Evolutionary conservation across 2,329 filamentous ascomycete species (phyloP).

Genomic region (Aspergillaceae sp.): DNA sequence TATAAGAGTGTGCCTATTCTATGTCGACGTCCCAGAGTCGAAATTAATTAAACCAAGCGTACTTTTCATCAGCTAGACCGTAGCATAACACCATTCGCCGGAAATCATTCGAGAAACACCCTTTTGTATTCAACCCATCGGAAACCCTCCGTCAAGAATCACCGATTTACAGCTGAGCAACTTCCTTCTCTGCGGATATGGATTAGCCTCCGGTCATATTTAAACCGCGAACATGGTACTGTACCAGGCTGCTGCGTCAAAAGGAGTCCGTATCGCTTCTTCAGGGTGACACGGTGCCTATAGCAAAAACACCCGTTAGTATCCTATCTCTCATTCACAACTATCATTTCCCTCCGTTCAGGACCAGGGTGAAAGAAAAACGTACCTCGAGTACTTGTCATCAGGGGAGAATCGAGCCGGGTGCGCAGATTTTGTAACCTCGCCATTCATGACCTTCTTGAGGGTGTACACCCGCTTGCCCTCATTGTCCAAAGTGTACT

Average conservation of each 20-base stretch:
- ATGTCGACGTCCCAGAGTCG: slow-evolving; percentile 1
- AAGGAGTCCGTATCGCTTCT: slow-evolving; percentile 84
- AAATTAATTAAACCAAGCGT: slow-evolving; percentile 13
- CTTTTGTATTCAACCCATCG: slow-evolving; percentile 16
- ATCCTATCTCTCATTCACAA: neutral
- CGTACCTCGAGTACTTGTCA: slow-evolving; percentile 84
- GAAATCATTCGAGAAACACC: slow-evolving; percentile 19
- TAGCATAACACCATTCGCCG: slow-evolving; percentile 34
- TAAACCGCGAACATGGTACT: slow-evolving; percentile 8
- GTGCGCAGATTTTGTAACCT: slow-evolving; percentile 92
- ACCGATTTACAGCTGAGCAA: slow-evolving; percentile 23
- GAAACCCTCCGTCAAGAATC: slow-evolving; percentile 6
- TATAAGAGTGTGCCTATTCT: neutral
- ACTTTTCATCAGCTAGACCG: slow-evolving; percentile 19
- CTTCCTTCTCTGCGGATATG: slow-evolving; percentile 18
- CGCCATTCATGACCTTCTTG: slow-evolving; percentile 66
- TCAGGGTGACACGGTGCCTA: slow-evolving; percentile 86
- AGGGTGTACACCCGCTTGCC: slow-evolving; percentile 93
- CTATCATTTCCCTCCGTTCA: neutral
- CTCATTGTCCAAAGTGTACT: slow-evolving; percentile 72
- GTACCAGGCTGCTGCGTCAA: slow-evolving; percentile 64
- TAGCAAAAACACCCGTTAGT: slow-evolving; percentile 3
- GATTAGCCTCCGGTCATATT: slow-evolving; percentile 3
- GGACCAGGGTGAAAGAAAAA: slow-evolving; percentile 1
- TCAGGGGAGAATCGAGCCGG: slow-evolving; percentile 95